phyloP scores from a whole-genome alignment of 148 eudicot genomes.

The Mesembryanthemum crystallinum region DNA sequence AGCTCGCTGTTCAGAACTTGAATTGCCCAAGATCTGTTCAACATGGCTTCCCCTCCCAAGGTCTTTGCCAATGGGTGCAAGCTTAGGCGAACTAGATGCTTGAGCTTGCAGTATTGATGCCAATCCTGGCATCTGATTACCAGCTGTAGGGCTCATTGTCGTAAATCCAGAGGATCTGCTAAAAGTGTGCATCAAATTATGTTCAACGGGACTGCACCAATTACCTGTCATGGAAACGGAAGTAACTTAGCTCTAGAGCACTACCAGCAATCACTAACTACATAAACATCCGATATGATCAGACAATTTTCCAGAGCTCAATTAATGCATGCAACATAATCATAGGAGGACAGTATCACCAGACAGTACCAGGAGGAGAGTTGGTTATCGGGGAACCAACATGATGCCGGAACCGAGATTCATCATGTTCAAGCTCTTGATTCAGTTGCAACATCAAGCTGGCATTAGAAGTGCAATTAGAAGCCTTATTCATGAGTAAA shows the following conservation, averaged over 20 bases:
- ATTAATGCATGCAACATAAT: not conserved
- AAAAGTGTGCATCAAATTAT: slow-evolving; percentile 44
- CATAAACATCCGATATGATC: not conserved
- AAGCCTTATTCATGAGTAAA: slow-evolving; percentile 5
- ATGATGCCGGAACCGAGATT: slow-evolving; percentile 60
- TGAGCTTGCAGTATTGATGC: slow-evolving; percentile 65
- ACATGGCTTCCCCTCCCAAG: slow-evolving; percentile 39
- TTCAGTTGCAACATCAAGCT: slow-evolving; percentile 67
- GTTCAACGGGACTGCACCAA: slow-evolving; percentile 73
- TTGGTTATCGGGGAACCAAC: slow-evolving; percentile 54
- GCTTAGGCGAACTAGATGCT: slow-evolving; percentile 42
- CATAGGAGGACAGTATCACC: slow-evolving; percentile 4
- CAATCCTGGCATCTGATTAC: slow-evolving; percentile 51
- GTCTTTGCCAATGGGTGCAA: slow-evolving; percentile 70
- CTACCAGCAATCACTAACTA: not conserved
- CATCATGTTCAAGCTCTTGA: slow-evolving; percentile 77
- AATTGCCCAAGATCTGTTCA: slow-evolving; percentile 39
- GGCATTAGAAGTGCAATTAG: slow-evolving; percentile 19
- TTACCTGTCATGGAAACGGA: slow-evolving; percentile 41
- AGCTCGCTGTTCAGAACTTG: slow-evolving; percentile 38
- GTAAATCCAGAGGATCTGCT: slow-evolving; percentile 51
- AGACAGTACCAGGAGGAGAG: slow-evolving; percentile 70
- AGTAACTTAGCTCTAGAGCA: not conserved
- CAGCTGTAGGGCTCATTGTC: slow-evolving; percentile 48
- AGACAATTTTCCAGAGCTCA: not conserved